Conservation (phyloP, 2,329 filamentous ascomycete species). For the Stachybotrys chartarum region DNA sequence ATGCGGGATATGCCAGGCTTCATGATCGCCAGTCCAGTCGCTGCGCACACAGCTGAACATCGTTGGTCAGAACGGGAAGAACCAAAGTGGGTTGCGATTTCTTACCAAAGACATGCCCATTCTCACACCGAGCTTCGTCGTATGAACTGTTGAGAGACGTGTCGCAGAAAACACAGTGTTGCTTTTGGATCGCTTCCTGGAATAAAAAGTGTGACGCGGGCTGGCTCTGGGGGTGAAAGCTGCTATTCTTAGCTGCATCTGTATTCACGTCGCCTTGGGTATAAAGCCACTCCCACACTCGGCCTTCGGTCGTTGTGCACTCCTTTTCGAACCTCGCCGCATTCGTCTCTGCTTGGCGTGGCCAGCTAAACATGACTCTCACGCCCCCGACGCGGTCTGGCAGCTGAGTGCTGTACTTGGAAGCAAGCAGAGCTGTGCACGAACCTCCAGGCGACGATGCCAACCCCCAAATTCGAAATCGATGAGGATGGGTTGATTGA, state of each 20-base stretch:
- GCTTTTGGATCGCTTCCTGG: slow-evolving; percentile 20
- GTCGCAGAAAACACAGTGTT: slow-evolving; percentile 42
- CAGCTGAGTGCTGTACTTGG: slow-evolving; percentile 40
- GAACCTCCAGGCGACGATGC: slow-evolving; percentile 43
- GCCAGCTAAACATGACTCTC: slow-evolving; percentile 29
- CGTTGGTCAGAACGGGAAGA: slow-evolving; percentile 3
- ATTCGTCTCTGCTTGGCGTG: slow-evolving; percentile 5
- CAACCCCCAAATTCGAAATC: slow-evolving; percentile 47
- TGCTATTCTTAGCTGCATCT: slow-evolving; percentile 23
- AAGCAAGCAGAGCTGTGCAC: slow-evolving; percentile 42
- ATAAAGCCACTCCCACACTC: slow-evolving; percentile 54
- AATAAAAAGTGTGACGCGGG: slow-evolving; percentile 30
- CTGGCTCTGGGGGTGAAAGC: slow-evolving; percentile 7
- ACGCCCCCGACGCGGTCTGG: slow-evolving; percentile 34
- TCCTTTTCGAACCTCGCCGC: neutral
- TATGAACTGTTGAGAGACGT: slow-evolving; percentile 22
- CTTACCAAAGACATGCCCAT: slow-evolving; percentile 33
- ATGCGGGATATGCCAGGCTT: slow-evolving; percentile 45
- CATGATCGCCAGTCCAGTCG: slow-evolving; percentile 47
- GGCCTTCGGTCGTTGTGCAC: slow-evolving; percentile 43
- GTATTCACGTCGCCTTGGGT: slow-evolving; percentile 40
- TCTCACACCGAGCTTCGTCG: slow-evolving; percentile 29
- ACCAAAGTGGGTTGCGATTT: neutral
- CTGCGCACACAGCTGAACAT: slow-evolving; percentile 40
- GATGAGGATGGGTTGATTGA: slow-evolving; percentile 38